These are phyloP conservation scores for Fusarium transvaalense DNA, from an alignment of 2,329 filamentous ascomycete species.

Conservation along the genomic window DNA sequence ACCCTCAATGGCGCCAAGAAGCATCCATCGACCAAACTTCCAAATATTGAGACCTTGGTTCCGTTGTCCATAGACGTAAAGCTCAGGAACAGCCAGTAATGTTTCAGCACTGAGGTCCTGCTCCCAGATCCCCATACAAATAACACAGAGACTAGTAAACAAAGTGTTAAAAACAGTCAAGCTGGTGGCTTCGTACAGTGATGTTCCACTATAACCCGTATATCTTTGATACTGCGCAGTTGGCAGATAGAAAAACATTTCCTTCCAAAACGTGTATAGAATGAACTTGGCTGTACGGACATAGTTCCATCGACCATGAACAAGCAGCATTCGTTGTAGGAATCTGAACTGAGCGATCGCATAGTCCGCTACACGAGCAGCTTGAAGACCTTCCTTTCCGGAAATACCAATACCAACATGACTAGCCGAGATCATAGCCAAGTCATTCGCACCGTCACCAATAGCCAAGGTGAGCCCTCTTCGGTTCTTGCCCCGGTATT, in stretches of 20 bases:
- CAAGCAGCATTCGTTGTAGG: slow-evolving; percentile 83
- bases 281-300: slow-evolving; percentile 90
- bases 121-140: slow-evolving; percentile 91
- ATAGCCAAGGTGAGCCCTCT: slow-evolving; percentile 87
- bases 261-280: slow-evolving; percentile 92
- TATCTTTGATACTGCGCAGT: slow-evolving; percentile 87
- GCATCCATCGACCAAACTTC: slow-evolving; percentile 82
- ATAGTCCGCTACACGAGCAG: slow-evolving; percentile 90
- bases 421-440: slow-evolving; percentile 90
- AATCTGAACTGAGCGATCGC: slow-evolving; percentile 93
- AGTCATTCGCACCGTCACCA: slow-evolving; percentile 92
- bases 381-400: slow-evolving; percentile 91
- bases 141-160: slow-evolving; percentile 90
- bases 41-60: slow-evolving; percentile 78
- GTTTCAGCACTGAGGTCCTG: slow-evolving; percentile 88
- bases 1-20: slow-evolving; percentile 78
- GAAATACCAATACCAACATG: slow-evolving; percentile 94
- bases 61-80: slow-evolving; percentile 86
- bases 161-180: slow-evolving; percentile 94
- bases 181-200: slow-evolving; percentile 87
- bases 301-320: slow-evolving; percentile 93
- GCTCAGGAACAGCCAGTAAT: slow-evolving; percentile 89
- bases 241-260: slow-evolving; percentile 83
- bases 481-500: slow-evolving; percentile 55
- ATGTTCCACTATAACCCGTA: slow-evolving; percentile 90